Evolutionary conservation across 2,329 filamentous ascomycete species (phyloP).

Genomic region (Aureobasidium sp.): DNA sequence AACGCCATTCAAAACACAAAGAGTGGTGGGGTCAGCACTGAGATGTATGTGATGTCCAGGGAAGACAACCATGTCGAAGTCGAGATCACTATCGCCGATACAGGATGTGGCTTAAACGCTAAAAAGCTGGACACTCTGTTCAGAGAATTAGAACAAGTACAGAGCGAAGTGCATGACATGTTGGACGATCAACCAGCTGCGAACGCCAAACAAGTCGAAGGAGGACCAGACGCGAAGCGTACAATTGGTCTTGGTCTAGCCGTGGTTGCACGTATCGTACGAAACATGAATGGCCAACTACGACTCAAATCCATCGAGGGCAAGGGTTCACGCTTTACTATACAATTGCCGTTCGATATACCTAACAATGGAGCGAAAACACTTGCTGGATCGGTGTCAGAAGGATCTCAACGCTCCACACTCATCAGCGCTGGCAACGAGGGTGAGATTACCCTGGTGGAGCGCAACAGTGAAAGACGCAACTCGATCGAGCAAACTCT

Average conservation of each 20-base stretch:
- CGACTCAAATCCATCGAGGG: conserved; percentile 76
- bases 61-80: conserved; percentile 51
- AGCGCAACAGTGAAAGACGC: not conserved
- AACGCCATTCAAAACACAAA: conserved; percentile 77
- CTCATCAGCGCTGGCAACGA: conserved; percentile 20
- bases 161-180: conserved; percentile 43
- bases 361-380: conserved; percentile 32
- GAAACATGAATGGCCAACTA: conserved; percentile 86
- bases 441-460: conserved; percentile 11
- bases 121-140: conserved; percentile 52
- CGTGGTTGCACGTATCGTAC: conserved; percentile 73
- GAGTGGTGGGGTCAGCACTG: conserved; percentile 59
- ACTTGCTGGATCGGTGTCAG: conserved; percentile 8
- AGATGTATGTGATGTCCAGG: conserved; percentile 54
- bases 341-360: conserved; percentile 67
- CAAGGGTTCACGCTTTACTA: conserved; percentile 72
- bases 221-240: conserved; percentile 28
- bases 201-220: conserved; percentile 22
- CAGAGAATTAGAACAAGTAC: conserved; percentile 58
- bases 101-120: conserved; percentile 56
- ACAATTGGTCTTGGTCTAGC: conserved; percentile 77
- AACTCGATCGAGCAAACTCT: conserved; percentile 14
- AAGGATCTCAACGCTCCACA: conserved; percentile 6
- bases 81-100: conserved; percentile 69
- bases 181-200: conserved; percentile 27